These are phyloP conservation scores for Achlya hypogyna DNA, from an alignment of 352 stramenopile genomes.

Conservation along the genomic window DNA sequence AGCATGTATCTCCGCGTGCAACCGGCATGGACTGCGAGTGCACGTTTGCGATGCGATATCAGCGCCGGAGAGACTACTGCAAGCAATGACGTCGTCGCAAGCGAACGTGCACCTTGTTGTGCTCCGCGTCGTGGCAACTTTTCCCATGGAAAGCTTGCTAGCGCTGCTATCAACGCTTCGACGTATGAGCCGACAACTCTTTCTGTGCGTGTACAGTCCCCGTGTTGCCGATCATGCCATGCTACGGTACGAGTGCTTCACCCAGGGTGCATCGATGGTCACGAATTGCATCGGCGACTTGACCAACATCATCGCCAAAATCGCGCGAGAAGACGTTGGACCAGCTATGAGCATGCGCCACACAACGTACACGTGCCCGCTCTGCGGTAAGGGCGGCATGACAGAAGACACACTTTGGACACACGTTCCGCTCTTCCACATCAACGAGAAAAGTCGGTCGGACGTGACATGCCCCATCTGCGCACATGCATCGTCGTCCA, in stretches of 20 bases:
- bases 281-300: constrained; percentile 59
- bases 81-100: constrained; percentile 10
- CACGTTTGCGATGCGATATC: background rate
- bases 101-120: constrained; percentile 14
- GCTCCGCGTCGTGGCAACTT: constrained; percentile 22
- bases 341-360: constrained; percentile 21
- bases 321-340: constrained; percentile 19
- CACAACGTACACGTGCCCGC: constrained; percentile 46
- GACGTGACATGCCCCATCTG: constrained; percentile 67
- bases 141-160: constrained; percentile 42
- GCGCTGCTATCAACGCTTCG: constrained; percentile 59
- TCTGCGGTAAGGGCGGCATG: constrained; percentile 63
- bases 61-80: background rate
- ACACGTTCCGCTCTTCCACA: constrained; percentile 76
- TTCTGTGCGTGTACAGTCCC: constrained; percentile 76
- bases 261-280: constrained; percentile 74
- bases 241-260: constrained; percentile 66
- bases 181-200: constrained; percentile 71
- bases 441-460: constrained; percentile 76
- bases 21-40: constrained; percentile 14
- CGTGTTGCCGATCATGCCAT: constrained; percentile 60
- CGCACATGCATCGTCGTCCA: constrained; percentile 20
- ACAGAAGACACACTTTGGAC: constrained; percentile 76
- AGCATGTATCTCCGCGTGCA: constrained; percentile 16
- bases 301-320: constrained; percentile 8